phyloP scores from a whole-genome alignment of 768 basidiomycete species.

The Xerocomellus intermedius region DNA sequence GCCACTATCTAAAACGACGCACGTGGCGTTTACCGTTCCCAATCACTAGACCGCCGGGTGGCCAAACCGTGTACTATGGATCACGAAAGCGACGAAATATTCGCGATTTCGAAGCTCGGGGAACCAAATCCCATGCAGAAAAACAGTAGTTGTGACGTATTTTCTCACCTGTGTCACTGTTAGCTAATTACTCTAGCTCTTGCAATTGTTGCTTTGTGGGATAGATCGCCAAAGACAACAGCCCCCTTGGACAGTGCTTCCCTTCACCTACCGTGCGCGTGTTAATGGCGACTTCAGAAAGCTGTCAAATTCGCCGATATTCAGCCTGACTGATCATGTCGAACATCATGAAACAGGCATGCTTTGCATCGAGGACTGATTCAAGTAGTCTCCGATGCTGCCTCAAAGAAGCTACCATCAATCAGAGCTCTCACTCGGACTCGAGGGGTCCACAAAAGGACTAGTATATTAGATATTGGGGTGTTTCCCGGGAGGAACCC shows the following conservation, averaged over 20 bases:
- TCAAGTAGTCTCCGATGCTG: not conserved
- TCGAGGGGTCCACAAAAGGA: not conserved
- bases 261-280: not conserved
- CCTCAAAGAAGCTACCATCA: not conserved
- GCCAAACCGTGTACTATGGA: not conserved
- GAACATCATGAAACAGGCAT: not conserved
- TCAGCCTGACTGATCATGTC: not conserved
- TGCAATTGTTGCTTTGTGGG: not conserved
- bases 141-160: not conserved
- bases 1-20: not conserved
- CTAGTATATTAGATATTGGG: not conserved
- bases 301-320: not conserved
- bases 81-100: not conserved
- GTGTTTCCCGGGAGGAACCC: not conserved
- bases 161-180: not conserved
- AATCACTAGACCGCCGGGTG: not conserved
- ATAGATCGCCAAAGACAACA: not conserved
- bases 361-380: not conserved
- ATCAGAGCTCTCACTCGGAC: not conserved
- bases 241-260: not conserved
- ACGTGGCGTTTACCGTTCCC: constrained; percentile 6
- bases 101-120: not conserved
- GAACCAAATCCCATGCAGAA: not conserved
- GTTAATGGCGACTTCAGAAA: not conserved
- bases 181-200: not conserved